Conservation (phyloP, 2,329 filamentous ascomycete genomes). For the Pestalotiopsis sp. region DNA sequence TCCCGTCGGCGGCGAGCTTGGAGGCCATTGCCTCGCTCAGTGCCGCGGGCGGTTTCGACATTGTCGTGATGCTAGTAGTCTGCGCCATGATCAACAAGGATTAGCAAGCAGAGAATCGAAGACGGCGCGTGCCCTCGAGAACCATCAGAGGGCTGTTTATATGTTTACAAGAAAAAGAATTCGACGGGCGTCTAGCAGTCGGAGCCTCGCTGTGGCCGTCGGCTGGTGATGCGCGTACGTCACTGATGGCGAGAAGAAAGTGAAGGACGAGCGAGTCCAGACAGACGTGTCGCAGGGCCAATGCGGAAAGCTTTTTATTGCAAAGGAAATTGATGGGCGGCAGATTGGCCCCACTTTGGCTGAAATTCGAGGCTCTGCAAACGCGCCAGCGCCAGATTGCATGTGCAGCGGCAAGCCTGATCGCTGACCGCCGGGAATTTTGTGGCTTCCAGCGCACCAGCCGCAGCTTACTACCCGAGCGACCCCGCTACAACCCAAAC, state of each 20-base stretch:
- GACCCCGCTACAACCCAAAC: no score
- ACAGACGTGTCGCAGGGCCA: conserved; percentile 24
- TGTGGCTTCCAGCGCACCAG: neutral
- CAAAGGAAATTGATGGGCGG: neutral
- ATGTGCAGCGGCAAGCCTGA: neutral
- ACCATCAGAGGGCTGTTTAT: neutral
- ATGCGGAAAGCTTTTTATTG: conserved; percentile 9
- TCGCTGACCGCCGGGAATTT: neutral
- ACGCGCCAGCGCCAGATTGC: neutral
- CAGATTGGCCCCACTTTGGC: neutral
- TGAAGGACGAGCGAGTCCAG: conserved; percentile 4
- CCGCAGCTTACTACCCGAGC: no score
- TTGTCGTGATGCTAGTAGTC: conserved; percentile 20
- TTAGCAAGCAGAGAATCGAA: conserved; percentile 11
- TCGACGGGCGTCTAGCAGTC: neutral
- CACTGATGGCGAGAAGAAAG: conserved; percentile 13
- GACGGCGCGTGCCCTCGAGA: neutral
- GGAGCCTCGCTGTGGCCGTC: neutral
- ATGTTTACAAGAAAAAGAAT: conserved; percentile 4
- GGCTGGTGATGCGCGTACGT: neutral
- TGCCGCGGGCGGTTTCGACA: conserved; percentile 19
- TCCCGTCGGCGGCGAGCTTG: conserved; percentile 35
- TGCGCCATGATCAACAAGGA: conserved; percentile 25
- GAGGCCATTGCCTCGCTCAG: conserved; percentile 13
- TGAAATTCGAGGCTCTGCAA: neutral